These are phyloP conservation scores for Amylostereum chailletii DNA, from an alignment of 1,284 basidiomycete species.

Conservation along the genomic window DNA sequence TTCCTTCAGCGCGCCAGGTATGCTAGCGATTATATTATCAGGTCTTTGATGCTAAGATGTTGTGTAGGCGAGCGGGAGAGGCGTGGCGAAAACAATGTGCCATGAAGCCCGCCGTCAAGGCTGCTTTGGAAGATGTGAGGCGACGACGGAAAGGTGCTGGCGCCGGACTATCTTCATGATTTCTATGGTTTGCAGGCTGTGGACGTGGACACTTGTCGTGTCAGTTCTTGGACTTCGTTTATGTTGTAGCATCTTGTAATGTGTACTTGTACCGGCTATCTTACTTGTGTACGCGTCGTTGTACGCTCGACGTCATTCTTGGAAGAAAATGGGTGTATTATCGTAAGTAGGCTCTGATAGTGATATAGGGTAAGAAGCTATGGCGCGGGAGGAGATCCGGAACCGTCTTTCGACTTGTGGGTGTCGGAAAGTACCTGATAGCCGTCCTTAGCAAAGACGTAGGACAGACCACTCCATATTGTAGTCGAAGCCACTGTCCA, in stretches of 20 bases:
- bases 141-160: conserved; percentile 31
- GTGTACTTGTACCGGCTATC: background rate
- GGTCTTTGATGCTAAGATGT: conserved; percentile 9
- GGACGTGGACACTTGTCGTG: too few species aligned
- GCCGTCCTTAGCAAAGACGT: conserved; percentile 69
- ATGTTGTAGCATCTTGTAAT: background rate
- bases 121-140: conserved; percentile 64
- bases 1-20: conserved; percentile 66
- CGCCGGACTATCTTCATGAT: too few species aligned
- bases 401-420: background rate
- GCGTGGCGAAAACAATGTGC: conserved; percentile 54
- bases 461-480: conserved; percentile 87
- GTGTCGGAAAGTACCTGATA: conserved; percentile 24
- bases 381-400: too few species aligned
- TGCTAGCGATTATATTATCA: conserved; percentile 18
- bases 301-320: too few species aligned
- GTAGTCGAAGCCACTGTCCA: conserved; percentile 85
- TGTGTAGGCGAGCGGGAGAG: conserved; percentile 44
- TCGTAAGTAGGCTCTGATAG: too few species aligned
- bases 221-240: background rate
- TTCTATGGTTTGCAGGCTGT: too few species aligned
- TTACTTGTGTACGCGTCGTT: too few species aligned
- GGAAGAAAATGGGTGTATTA: too few species aligned
- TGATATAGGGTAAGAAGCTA: too few species aligned
- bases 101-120: conserved; percentile 50